These are phyloP conservation scores for Pseudogymnoascus sp. DNA, from an alignment of 2,329 filamentous ascomycete species.

Conservation along the genomic window DNA sequence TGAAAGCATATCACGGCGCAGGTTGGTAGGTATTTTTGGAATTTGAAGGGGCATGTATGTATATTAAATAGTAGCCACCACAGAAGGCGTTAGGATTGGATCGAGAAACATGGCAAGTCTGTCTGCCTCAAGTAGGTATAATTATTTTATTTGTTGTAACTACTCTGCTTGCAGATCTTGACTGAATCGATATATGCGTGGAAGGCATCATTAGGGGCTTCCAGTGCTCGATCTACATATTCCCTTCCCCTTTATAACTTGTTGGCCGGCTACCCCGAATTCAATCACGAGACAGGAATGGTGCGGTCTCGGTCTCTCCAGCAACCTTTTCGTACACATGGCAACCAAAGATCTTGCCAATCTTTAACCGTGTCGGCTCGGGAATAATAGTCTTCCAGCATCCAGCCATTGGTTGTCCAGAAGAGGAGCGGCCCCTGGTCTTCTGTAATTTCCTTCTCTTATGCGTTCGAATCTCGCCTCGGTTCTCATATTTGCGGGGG, in stretches of 20 bases:
- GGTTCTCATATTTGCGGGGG: background rate
- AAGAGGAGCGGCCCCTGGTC: background rate
- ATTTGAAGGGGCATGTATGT: background rate
- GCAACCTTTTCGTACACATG: background rate
- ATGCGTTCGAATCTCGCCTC: background rate
- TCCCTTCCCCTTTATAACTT: background rate
- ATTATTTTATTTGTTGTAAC: background rate
- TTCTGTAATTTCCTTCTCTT: background rate
- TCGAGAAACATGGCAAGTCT: background rate
- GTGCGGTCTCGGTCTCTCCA: background rate
- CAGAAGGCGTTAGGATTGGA: background rate
- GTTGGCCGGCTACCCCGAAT: background rate
- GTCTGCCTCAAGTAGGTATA: background rate
- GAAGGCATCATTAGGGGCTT: background rate
- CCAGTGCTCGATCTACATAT: background rate
- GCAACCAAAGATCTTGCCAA: background rate
- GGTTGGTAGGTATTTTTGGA: background rate
- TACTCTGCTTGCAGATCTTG: background rate
- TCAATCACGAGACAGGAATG: background rate
- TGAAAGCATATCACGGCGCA: background rate
- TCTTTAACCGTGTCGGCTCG: background rate
- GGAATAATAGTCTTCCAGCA: background rate
- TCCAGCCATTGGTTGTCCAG: background rate
- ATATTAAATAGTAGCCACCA: slow-evolving; percentile 5
- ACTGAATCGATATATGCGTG: background rate